Percentiles rank a stretch among this genome's conserved stretches.
Evolutionary conservation across 2,329 filamentous ascomycete species (phyloP).

Genomic region (Diaporthe australafricana): DNA sequence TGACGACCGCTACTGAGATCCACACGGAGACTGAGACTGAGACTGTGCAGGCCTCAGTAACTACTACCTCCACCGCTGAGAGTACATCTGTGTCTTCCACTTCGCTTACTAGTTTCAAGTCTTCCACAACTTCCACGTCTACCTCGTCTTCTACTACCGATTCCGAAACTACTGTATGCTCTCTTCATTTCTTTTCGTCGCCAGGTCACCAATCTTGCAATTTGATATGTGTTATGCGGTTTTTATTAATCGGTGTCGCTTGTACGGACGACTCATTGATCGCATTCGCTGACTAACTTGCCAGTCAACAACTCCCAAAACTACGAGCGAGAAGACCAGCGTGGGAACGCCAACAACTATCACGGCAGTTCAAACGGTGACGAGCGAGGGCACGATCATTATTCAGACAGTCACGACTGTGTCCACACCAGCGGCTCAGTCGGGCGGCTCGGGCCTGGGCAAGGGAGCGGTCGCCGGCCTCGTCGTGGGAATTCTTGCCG

Average conservation of each 20-base stretch:
- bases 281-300: conserved; percentile 28
- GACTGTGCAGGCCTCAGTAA: conserved; percentile 52
- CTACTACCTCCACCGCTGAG: conserved; percentile 42
- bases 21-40: conserved; percentile 44
- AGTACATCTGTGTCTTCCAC: conserved; percentile 46
- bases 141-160: conserved; percentile 22
- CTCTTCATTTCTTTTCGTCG: background rate
- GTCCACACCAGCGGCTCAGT: conserved; percentile 50
- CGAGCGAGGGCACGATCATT: conserved; percentile 60
- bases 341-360: conserved; percentile 44
- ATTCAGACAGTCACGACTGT: conserved; percentile 64
- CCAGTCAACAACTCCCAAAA: conserved; percentile 40
- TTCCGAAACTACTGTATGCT: conserved; percentile 31
- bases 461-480: conserved; percentile 65
- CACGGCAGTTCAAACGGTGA: conserved; percentile 62
- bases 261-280: background rate
- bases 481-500: conserved; percentile 58
- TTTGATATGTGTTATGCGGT: background rate
- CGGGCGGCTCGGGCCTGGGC: conserved; percentile 48
- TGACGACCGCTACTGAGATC: conserved; percentile 34
- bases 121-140: conserved; percentile 30
- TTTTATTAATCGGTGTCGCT: background rate
- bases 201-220: background rate
- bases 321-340: conserved; percentile 42
- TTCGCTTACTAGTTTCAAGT: conserved; percentile 38